These are phyloP conservation scores for Ambrosiella cleistominuta DNA, from an alignment of 2,329 filamentous ascomycete genomes.

Conservation along the genomic window DNA sequence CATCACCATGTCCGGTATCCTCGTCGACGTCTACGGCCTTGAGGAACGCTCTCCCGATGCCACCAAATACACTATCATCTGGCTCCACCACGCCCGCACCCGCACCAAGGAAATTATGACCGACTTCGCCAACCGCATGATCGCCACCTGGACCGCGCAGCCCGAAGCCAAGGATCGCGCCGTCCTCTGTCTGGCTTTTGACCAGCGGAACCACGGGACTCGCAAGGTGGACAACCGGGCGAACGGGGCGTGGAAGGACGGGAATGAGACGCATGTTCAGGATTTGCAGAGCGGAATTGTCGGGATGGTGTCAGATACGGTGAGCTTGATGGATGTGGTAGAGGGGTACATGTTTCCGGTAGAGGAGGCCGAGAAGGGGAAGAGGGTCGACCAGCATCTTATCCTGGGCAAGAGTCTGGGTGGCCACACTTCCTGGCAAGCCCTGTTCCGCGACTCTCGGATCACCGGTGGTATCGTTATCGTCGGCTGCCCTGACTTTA, in stretches of 20 bases:
- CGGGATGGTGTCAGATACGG: constrained; percentile 57
- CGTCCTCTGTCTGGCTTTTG: constrained; percentile 68
- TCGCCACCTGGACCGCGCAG: constrained; percentile 48
- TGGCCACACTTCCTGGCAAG: constrained; percentile 76
- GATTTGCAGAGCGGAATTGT: constrained; percentile 78
- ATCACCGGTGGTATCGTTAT: constrained; percentile 63
- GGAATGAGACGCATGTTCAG: constrained; percentile 66
- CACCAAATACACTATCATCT: constrained; percentile 56
- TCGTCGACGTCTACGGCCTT: constrained; percentile 66
- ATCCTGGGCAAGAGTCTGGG: constrained; percentile 73
- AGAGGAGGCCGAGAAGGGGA: constrained; percentile 20
- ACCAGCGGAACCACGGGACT: constrained; percentile 82
- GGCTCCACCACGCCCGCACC: constrained; percentile 72
- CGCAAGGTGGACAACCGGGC: constrained; percentile 47
- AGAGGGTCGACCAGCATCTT: constrained; percentile 42
- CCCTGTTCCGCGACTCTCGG: constrained; percentile 58
- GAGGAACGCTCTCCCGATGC: constrained; percentile 41
- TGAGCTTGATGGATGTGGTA: constrained; percentile 57
- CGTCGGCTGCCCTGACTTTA: constrained; percentile 81
- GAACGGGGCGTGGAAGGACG: constrained; percentile 59
- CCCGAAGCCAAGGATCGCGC: constrained; percentile 26
- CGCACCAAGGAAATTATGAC: constrained; percentile 57
- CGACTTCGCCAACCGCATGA: constrained; percentile 48
- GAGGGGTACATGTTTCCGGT: constrained; percentile 54
- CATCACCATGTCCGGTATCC: constrained; percentile 59